phyloP scores from a whole-genome alignment of 495 filamentous ascomycete genomes.

The Penicillium verhagenii region DNA sequence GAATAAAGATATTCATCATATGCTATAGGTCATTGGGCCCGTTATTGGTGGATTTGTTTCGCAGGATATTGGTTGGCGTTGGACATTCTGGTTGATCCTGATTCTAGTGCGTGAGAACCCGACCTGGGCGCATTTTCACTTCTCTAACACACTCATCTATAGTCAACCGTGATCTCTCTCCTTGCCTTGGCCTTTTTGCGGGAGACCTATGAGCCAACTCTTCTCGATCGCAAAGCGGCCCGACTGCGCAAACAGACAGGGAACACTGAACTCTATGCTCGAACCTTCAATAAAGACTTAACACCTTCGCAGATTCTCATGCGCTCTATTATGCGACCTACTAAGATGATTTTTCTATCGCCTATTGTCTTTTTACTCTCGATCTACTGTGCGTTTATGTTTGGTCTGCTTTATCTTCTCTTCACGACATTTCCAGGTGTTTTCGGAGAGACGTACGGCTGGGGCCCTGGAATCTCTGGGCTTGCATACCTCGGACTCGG shows the following conservation, averaged over 20 bases:
- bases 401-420: conserved; percentile 38
- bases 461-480: conserved; percentile 26
- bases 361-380: conserved; percentile 37
- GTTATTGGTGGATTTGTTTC: conserved; percentile 6
- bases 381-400: conserved; percentile 33
- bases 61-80: conserved; percentile 39
- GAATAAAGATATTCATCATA: background rate
- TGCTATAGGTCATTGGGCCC: conserved; percentile 1
- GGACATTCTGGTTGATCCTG: conserved; percentile 45
- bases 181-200: conserved; percentile 52
- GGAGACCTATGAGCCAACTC: conserved; percentile 71
- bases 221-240: conserved; percentile 66
- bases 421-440: conserved; percentile 42
- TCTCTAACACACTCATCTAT: background rate
- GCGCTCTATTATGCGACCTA: conserved; percentile 21
- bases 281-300: conserved; percentile 52
- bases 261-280: conserved; percentile 50
- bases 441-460: conserved; percentile 32
- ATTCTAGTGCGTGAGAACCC: conserved; percentile 28
- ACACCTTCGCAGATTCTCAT: conserved; percentile 41
- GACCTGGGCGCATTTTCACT: background rate
- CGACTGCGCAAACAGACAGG: conserved; percentile 49
- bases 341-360: conserved; percentile 35
- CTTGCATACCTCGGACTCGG: conserved; percentile 40
- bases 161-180: conserved; percentile 19